Evolutionary conservation across 169 alveolate genomes (phyloP).

Genomic region (Eimeria maxima): DNA sequence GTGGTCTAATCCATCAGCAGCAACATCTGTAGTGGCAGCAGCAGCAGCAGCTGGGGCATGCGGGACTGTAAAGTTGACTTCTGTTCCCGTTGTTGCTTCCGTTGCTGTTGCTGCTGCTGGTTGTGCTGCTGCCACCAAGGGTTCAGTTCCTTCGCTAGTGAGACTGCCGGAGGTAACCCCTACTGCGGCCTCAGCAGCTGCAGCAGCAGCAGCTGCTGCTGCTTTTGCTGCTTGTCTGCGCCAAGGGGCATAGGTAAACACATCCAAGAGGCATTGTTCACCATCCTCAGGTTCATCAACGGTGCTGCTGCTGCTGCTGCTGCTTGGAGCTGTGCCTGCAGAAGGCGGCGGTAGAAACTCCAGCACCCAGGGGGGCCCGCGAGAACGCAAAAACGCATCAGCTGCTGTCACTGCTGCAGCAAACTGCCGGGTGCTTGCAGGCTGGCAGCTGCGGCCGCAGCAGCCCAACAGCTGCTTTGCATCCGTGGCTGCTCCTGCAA

Average conservation of each 20-base stretch:
- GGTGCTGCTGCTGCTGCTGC: constrained; percentile 45
- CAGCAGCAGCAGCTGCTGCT: constrained; percentile 27
- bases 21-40: background rate
- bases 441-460: constrained; percentile 51
- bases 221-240: constrained; percentile 33
- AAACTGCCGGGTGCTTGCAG: background rate
- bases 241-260: constrained; percentile 68
- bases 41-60: background rate
- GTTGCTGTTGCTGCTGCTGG: constrained; percentile 6
- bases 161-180: background rate
- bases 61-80: background rate
- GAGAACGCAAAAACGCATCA: background rate
- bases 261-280: background rate
- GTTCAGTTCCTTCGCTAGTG: background rate
- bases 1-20: background rate
- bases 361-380: constrained; percentile 32
- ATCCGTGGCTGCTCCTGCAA: background rate
- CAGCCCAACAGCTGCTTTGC: constrained; percentile 49
- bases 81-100: background rate
- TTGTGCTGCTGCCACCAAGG: background rate
- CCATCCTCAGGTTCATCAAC: background rate
- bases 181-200: constrained; percentile 38
- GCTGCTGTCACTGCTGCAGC: constrained; percentile 18
- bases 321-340: background rate
- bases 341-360: constrained; percentile 10